Conservation (phyloP, 768 basidiomycete genomes). For the Panellus pusillus region DNA sequence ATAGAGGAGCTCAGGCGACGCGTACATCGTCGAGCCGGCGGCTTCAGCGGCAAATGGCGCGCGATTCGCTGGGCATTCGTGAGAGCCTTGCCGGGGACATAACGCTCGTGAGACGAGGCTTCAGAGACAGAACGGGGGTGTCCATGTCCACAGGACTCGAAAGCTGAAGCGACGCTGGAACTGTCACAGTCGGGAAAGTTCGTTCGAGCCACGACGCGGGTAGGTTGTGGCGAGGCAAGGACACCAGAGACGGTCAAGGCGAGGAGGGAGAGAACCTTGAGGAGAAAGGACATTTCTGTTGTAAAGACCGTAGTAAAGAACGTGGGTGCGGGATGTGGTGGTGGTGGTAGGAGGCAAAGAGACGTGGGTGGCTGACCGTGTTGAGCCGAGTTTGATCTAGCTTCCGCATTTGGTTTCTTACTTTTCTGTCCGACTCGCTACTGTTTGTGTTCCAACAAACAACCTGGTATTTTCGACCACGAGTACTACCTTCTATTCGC, state of each 20-base stretch:
- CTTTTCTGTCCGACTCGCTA: background rate
- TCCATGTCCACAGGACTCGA: background rate
- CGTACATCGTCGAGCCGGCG: slow-evolving; percentile 22
- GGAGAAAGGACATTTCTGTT: slow-evolving; percentile 11
- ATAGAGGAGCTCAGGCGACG: background rate
- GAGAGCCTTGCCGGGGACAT: slow-evolving; percentile 2
- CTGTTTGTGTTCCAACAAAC: no score
- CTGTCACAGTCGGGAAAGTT: background rate
- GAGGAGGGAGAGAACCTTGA: slow-evolving; percentile 17
- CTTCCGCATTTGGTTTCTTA: background rate
- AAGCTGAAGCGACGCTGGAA: background rate
- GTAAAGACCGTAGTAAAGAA: slow-evolving; percentile 14
- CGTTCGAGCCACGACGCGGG: background rate
- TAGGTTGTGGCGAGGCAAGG: slow-evolving; percentile 8
- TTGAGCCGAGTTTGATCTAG: background rate
- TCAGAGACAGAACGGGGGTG: background rate
- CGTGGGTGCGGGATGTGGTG: slow-evolving; percentile 10
- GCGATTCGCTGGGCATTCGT: slow-evolving; percentile 28
- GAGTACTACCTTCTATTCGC: slow-evolving; percentile 34
- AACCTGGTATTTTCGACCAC: no score
- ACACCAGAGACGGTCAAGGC: slow-evolving; percentile 12
- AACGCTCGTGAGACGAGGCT: background rate
- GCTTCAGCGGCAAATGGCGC: slow-evolving; percentile 27
- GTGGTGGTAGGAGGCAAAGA: slow-evolving; percentile 17
- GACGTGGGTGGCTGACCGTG: background rate